Percentiles rank a stretch among this genome's conserved stretches.
phyloP scores from a whole-genome alignment of 1,139 yeast genomes.

The Yamadazyma atlantica region DNA sequence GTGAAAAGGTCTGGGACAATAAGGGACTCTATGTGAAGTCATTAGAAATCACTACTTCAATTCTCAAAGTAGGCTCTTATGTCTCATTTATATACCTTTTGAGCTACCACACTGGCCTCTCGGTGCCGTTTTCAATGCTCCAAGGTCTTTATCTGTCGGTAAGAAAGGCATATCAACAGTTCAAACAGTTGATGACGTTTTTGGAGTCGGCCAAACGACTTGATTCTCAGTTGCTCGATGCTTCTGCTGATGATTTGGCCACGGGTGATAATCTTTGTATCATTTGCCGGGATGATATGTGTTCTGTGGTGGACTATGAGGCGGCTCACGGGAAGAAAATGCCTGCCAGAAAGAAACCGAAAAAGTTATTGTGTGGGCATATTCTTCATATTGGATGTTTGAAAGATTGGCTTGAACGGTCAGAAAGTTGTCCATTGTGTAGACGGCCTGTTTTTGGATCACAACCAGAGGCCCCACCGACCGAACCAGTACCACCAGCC shows the following conservation, averaged over 20 bases:
- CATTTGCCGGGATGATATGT: conserved; percentile 85
- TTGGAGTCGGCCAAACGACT: conserved; percentile 64
- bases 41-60: conserved; percentile 52
- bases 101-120: conserved; percentile 50
- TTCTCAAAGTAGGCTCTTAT: conserved; percentile 38
- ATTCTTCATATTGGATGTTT: conserved; percentile 88
- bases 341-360: conserved; percentile 57
- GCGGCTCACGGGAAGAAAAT: conserved; percentile 22
- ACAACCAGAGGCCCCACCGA: background rate
- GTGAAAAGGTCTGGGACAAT: conserved; percentile 66
- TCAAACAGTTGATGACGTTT: conserved; percentile 53
- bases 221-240: conserved; percentile 62
- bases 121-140: conserved; percentile 66
- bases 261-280: conserved; percentile 68
- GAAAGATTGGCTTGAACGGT: conserved; percentile 89
- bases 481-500: conserved; percentile 6
- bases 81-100: conserved; percentile 36
- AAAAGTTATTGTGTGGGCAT: conserved; percentile 80
- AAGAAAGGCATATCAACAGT: conserved; percentile 47
- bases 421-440: conserved; percentile 91
- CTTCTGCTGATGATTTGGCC: conserved; percentile 59
- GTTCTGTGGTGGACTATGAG: conserved; percentile 32
- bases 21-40: conserved; percentile 62
- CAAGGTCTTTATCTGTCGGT: conserved; percentile 65
- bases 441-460: conserved; percentile 61